A percentile compares a stretch with the other conserved stretches of the same genome.
Conservation (phyloP, 139 green algal species). For the Chlamydomonas schloesseri region DNA sequence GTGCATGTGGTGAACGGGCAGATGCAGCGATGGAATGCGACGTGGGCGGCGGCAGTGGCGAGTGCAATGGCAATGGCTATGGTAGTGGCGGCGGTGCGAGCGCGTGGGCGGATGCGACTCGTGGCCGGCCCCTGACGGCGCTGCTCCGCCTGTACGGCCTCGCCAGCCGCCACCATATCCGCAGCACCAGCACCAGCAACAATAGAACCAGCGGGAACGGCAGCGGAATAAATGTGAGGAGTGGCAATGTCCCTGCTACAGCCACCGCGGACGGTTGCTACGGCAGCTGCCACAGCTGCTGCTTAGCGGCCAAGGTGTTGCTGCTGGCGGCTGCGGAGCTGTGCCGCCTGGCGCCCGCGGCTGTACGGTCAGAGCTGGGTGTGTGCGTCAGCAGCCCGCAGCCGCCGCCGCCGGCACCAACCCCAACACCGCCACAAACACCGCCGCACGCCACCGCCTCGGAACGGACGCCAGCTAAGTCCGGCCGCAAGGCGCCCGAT, state of each 20-base stretch:
- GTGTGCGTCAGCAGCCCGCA: neutral
- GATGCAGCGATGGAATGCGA: too few species aligned
- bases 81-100: too few species aligned
- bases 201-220: neutral
- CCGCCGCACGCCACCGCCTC: neutral
- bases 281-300: neutral
- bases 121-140: neutral
- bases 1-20: too few species aligned
- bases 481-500: too few species aligned
- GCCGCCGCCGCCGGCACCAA: neutral
- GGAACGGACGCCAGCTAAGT: too few species aligned
- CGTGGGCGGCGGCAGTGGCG: too few species aligned
- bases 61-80: too few species aligned
- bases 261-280: too few species aligned
- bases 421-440: too few species aligned
- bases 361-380: neutral
- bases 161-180: neutral
- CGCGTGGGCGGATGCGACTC: neutral
- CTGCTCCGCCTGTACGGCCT: constrained; percentile 10
- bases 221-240: too few species aligned
- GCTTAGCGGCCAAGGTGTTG: neutral
- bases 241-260: too few species aligned
- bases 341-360: neutral
- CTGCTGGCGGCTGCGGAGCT: constrained; percentile 13
- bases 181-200: neutral